These are phyloP conservation scores for Populus alba DNA, from an alignment of 345 rosid species.

Conservation along the genomic window DNA sequence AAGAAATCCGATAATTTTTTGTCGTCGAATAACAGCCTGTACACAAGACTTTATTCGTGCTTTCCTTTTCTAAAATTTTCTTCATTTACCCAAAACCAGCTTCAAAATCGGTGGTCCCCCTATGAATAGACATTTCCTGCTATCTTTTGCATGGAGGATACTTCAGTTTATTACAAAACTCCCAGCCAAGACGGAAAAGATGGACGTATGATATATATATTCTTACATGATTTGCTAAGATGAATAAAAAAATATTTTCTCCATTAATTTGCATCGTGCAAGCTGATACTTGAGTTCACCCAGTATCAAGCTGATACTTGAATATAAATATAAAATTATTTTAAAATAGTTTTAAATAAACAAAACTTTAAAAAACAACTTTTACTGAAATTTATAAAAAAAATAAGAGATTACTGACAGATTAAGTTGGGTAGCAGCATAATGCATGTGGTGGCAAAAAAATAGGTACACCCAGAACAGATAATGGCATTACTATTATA, in stretches of 20 bases:
- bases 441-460: not conserved
- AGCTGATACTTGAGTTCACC: too few relatives aligned
- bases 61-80: not conserved
- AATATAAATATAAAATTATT: too few relatives aligned
- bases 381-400: too few relatives aligned
- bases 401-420: not conserved
- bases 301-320: too few relatives aligned
- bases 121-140: not conserved
- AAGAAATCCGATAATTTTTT: not conserved
- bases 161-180: not conserved
- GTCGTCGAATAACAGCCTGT: not conserved
- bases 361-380: too few relatives aligned
- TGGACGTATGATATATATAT: not conserved
- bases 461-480: not conserved
- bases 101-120: not conserved
- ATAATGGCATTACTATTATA: not conserved
- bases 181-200: too few relatives aligned
- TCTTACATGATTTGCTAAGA: not conserved
- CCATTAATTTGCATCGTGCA: not conserved
- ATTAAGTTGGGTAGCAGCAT: not conserved
- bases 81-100: not conserved
- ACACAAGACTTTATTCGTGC: not conserved
- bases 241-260: not conserved
- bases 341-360: too few relatives aligned
- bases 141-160: not conserved